Evolutionary conservation across 163 green algal species (phyloP).

Genomic region (Scenedesmus sp.): DNA sequence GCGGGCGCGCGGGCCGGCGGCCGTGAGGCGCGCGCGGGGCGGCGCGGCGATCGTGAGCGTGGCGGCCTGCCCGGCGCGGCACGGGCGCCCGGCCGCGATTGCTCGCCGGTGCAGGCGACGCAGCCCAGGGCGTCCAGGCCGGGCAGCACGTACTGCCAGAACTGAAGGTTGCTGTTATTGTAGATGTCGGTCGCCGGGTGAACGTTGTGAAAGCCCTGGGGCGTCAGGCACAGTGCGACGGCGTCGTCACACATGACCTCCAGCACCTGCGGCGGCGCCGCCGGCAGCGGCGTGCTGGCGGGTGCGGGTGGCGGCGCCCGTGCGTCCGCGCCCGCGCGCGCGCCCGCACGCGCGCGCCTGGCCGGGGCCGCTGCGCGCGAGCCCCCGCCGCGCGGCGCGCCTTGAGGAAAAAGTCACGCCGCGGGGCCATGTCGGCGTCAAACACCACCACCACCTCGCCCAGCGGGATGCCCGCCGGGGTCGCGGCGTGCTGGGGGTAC

Average conservation of each 20-base stretch:
- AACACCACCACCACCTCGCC: constrained; percentile 46
- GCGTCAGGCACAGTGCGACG: constrained; percentile 50
- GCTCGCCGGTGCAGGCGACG: constrained; percentile 38
- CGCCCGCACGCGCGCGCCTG: not conserved
- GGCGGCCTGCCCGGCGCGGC: too few relatives aligned
- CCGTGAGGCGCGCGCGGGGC: too few relatives aligned
- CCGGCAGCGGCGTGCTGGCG: too few relatives aligned
- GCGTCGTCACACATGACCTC: constrained; percentile 59
- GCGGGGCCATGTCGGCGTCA: constrained; percentile 73
- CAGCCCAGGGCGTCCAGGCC: constrained; percentile 37
- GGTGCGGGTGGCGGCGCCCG: too few relatives aligned
- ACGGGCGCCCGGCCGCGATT: too few relatives aligned
- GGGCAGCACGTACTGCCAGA: constrained; percentile 41
- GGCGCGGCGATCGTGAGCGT: too few relatives aligned
- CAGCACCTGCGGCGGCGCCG: constrained; percentile 21
- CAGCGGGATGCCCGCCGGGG: not conserved
- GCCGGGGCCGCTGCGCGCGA: not conserved
- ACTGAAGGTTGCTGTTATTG: constrained; percentile 61
- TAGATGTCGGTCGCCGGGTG: constrained; percentile 50
- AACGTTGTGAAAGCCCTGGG: constrained; percentile 58
- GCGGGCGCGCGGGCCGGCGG: too few relatives aligned
- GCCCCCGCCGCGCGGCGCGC: too few relatives aligned
- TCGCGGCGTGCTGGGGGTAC: constrained; percentile 21
- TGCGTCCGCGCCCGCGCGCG: not conserved
- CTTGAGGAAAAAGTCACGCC: constrained; percentile 66